Conservation (phyloP, 2,329 filamentous ascomycete species). For the Malbranchea zuffiana region DNA sequence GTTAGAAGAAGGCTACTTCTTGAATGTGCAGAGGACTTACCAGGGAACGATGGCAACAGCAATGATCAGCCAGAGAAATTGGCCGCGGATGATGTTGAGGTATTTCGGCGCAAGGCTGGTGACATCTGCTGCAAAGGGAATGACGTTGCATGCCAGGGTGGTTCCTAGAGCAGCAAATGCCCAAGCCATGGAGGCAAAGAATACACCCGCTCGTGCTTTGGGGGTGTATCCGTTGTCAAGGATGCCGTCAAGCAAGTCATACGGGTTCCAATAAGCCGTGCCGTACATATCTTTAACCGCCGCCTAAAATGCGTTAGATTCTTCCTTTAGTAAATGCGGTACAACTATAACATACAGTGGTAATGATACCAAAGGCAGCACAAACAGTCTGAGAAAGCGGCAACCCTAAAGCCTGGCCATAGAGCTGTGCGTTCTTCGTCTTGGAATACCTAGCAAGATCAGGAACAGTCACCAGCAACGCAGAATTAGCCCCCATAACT, state of each 20-base stretch:
- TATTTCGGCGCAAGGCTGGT: slow-evolving; percentile 24
- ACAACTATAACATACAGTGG: slow-evolving; percentile 13
- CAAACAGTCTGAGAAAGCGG: slow-evolving; percentile 17
- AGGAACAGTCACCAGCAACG: slow-evolving; percentile 29
- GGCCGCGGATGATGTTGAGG: slow-evolving; percentile 26
- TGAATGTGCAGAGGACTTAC: slow-evolving; percentile 16
- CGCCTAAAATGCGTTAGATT: slow-evolving; percentile 21
- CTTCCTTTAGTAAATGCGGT: background rate
- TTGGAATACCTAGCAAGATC: slow-evolving; percentile 30
- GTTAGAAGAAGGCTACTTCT: background rate
- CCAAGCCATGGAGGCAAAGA: slow-evolving; percentile 22
- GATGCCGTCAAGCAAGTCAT: slow-evolving; percentile 29
- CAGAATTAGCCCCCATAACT: slow-evolving; percentile 29
- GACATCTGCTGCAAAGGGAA: slow-evolving; percentile 28
- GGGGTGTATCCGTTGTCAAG: slow-evolving; percentile 28
- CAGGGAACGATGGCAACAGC: slow-evolving; percentile 25
- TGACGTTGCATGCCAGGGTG: slow-evolving; percentile 21
- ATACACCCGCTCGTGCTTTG: slow-evolving; percentile 24
- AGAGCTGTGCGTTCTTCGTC: slow-evolving; percentile 24
- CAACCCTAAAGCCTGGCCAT: slow-evolving; percentile 19
- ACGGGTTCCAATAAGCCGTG: slow-evolving; percentile 31
- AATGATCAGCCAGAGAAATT: slow-evolving; percentile 25
- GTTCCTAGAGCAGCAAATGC: slow-evolving; percentile 19
- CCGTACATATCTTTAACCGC: slow-evolving; percentile 27
- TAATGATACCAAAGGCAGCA: slow-evolving; percentile 18